These are phyloP conservation scores for Colletotrichum orchidophilum DNA, from an alignment of 2,329 filamentous ascomycete genomes.

Conservation along the genomic window DNA sequence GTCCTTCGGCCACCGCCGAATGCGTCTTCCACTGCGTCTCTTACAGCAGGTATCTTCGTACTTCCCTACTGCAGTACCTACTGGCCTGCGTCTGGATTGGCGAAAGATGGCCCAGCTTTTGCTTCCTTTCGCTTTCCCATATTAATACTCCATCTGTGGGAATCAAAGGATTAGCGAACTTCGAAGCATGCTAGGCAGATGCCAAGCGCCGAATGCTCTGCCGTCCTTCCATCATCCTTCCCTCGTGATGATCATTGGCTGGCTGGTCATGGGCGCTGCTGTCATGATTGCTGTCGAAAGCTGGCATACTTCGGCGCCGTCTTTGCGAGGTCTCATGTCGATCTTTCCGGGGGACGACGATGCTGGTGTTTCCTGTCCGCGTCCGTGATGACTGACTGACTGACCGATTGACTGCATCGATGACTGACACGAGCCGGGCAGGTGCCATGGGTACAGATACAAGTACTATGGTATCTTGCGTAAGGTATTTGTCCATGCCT, in stretches of 20 bases:
- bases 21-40: background rate
- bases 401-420: background rate
- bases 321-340: constrained; percentile 6
- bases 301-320: constrained; percentile 1
- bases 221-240: background rate
- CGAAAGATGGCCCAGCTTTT: background rate
- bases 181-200: constrained; percentile 13
- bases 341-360: constrained; percentile 3
- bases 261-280: background rate
- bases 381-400: background rate
- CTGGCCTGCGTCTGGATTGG: background rate
- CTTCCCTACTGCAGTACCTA: background rate
- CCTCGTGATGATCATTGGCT: background rate
- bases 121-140: background rate
- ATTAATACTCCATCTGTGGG: background rate
- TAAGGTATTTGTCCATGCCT: background rate
- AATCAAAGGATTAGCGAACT: background rate
- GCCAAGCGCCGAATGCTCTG: constrained; percentile 5
- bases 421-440: background rate
- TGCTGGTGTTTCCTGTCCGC: background rate
- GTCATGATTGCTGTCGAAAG: background rate
- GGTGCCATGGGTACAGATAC: background rate
- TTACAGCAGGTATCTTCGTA: background rate
- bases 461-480: background rate
- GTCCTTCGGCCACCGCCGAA: background rate